Percentiles rank a stretch among this genome's conserved stretches.
These are phyloP conservation scores for Quercus tomentella DNA, from an alignment of 331 rosid genomes.

Conservation along the genomic window DNA sequence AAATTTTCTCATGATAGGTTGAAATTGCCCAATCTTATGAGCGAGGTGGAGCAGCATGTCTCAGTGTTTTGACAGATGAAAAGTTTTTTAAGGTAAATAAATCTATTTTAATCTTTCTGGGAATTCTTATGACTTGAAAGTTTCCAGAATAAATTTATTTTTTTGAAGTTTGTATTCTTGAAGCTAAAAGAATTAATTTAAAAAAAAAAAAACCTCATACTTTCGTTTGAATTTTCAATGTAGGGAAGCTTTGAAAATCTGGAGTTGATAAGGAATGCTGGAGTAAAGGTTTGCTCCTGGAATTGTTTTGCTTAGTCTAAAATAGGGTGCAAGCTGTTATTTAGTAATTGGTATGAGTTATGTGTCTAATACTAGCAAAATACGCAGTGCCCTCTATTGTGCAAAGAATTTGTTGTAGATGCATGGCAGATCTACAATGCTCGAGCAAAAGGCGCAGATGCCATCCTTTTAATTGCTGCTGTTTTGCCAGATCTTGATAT, in stretches of 20 bases:
- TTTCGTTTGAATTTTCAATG: constrained; percentile 21
- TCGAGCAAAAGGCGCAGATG: constrained; percentile 89
- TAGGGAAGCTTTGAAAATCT: constrained; percentile 96
- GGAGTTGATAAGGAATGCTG: constrained; percentile 14
- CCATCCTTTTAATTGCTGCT: constrained; percentile 94
- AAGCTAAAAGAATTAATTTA: background rate
- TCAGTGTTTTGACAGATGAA: constrained; percentile 85
- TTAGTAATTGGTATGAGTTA: constrained; percentile 16
- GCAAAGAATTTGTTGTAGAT: constrained; percentile 88
- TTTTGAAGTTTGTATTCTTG: background rate
- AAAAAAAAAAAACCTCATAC: constrained; percentile 17
- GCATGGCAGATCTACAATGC: constrained; percentile 98
- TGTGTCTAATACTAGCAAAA: constrained; percentile 25
- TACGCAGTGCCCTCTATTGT: constrained; percentile 90
- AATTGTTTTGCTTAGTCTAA: constrained; percentile 6
- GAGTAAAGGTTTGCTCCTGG: constrained; percentile 53
- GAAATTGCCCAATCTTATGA: constrained; percentile 84
- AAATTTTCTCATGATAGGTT: constrained; percentile 37
- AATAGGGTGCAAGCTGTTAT: constrained; percentile 5
- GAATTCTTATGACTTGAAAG: background rate
- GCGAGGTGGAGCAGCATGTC: constrained; percentile 98
- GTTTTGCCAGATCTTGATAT: constrained; percentile 97
- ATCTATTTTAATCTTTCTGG: background rate
- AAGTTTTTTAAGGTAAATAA: constrained; percentile 77
- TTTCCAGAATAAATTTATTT: constrained; percentile 10